Base-by-base conservation (phyloP, 257 asterid species). In the Solanum bulbocastanum region DNA sequence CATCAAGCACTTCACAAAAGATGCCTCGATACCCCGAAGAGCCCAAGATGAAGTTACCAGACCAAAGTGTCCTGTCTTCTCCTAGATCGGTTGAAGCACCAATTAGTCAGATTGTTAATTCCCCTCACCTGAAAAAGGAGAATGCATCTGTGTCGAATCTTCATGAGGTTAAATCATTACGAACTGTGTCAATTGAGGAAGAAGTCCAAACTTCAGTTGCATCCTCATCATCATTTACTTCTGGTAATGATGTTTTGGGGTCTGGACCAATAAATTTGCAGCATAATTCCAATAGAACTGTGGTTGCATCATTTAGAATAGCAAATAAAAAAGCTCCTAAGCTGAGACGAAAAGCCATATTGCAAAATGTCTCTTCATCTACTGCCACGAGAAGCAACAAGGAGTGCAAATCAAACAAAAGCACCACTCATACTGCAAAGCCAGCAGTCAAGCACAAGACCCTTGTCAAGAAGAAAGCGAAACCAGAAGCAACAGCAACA, bases 361-460 rank as follows among this genome's bases (percentile, higher is more conserved):
- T 89, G 87, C 98, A 88, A 87, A 89, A 87, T 32, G 88, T 87
- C 79, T 81, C 96, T 88, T 88, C 97, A 37, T 89, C 98, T 44
- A 92, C 87, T 85, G 88, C 89, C 65, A 86, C 83, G 11, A 94
- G 91, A 91, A 91, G 90, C 89, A 92, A 87, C 83, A 94, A 89
- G 91, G 98, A 91, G 22, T 83, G 87, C 85, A 92, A 89, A 89
- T 74, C 94, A 60, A 87, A 86, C 20, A 91, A 92, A 92, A 93
- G 85, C 90, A 83, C 91, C 23, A 56, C 94, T 12, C 94, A 95
- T 62, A 87, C 91, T 32, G 91, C 89, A 88, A 96, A 93, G 90
- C 96, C 98, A 39, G 94, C 91, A 35, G 75, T 83, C 87, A 92
- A 91, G 91, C 94, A 90, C 91, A 96, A 92, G 98, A 92, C 86